phyloP scores from a whole-genome alignment of 1,284 basidiomycete genomes.

The Marasmius sp. region DNA sequence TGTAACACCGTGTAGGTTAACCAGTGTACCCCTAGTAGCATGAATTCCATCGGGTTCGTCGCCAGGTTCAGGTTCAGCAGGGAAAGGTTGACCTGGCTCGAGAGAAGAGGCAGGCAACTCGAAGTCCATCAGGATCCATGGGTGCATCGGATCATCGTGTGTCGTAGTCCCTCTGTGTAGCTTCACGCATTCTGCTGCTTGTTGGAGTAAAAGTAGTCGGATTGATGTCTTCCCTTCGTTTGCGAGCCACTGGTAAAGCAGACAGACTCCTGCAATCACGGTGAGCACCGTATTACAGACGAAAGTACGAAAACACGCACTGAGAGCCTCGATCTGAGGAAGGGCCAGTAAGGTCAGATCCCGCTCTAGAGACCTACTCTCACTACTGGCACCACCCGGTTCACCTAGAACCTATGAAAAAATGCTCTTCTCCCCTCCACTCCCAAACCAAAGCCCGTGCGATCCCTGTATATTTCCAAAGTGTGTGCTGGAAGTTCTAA shows the following conservation, averaged over 20 bases:
- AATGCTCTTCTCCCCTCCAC: too few relatives aligned
- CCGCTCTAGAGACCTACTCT: constrained; percentile 35
- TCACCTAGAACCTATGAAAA: too few relatives aligned
- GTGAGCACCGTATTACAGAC: neutral
- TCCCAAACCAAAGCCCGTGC: too few relatives aligned
- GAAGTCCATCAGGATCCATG: constrained; percentile 55
- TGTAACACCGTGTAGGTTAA: constrained; percentile 90
- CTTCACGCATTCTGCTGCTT: constrained; percentile 32
- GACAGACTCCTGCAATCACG: constrained; percentile 33
- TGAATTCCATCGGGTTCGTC: constrained; percentile 80
- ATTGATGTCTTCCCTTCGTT: constrained; percentile 82
- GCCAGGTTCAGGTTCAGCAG: constrained; percentile 59
- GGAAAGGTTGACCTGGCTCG: constrained; percentile 51
- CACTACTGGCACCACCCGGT: too few relatives aligned
- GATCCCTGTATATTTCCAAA: too few relatives aligned
- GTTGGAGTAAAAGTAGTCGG: constrained; percentile 64
- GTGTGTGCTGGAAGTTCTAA: too few relatives aligned
- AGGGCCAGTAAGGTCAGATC: constrained; percentile 24
- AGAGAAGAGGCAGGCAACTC: too few relatives aligned
- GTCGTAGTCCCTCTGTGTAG: constrained; percentile 10
- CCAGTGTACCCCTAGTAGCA: constrained; percentile 96
- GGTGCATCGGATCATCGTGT: constrained; percentile 20
- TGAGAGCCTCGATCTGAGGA: constrained; percentile 54
- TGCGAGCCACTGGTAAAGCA: constrained; percentile 48
- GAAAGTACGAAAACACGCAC: constrained; percentile 39